A percentile compares a stretch with the other conserved stretches of the same genome.
phyloP scores from a whole-genome alignment of 768 basidiomycete species.

The Xerocomus spinulosus region DNA sequence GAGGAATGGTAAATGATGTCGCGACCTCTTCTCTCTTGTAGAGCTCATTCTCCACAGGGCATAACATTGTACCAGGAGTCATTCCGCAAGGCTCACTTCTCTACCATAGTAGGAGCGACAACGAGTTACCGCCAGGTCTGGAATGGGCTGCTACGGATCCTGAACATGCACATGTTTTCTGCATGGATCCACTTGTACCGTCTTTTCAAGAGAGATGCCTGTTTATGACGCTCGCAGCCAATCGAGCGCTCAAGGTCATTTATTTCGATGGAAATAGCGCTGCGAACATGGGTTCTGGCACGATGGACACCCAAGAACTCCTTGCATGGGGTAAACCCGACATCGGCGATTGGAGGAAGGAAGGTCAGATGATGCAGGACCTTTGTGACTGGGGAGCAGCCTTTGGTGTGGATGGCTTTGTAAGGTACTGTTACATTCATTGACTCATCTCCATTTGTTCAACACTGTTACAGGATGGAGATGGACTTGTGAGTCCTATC shows the following conservation, averaged over 20 bases:
- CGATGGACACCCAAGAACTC: neutral
- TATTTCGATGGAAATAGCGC: neutral
- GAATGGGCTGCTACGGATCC: neutral
- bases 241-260: neutral
- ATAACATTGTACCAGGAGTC: neutral
- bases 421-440: neutral
- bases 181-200: neutral
- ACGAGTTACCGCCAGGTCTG: neutral
- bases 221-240: neutral
- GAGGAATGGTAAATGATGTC: neutral
- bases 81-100: neutral
- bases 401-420: neutral
- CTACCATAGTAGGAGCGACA: neutral
- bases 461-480: neutral
- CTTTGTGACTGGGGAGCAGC: neutral
- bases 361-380: neutral
- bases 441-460: neutral
- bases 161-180: neutral
- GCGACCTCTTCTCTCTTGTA: neutral
- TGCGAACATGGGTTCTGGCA: neutral
- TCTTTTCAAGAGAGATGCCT: neutral
- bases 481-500: neutral
- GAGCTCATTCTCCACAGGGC: neutral
- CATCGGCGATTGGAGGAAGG: neutral
- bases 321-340: neutral